A percentile compares a stretch with the other conserved stretches of the same genome.
These are phyloP conservation scores for Collybia sordida DNA, from an alignment of 768 basidiomycete species.

Conservation along the genomic window DNA sequence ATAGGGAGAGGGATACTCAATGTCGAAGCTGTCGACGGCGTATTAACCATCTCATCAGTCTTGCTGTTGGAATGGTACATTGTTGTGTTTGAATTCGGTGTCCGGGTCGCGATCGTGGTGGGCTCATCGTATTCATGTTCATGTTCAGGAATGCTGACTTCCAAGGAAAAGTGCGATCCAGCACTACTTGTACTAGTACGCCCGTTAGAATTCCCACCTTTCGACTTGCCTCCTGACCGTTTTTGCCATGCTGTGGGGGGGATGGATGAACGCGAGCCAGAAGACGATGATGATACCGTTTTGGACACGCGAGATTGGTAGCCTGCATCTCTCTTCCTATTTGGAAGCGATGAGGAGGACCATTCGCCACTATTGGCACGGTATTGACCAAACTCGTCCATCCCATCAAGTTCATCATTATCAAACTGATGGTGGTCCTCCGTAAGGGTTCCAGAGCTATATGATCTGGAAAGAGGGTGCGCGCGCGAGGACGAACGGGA, in stretches of 20 bases:
- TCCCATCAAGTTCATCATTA: background rate
- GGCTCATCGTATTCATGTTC: slow-evolving; percentile 8
- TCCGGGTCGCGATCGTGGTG: slow-evolving; percentile 1
- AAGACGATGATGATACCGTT: background rate
- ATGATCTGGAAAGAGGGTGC: slow-evolving; percentile 33
- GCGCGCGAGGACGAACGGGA: slow-evolving; percentile 22
- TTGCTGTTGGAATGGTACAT: background rate
- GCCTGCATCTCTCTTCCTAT: background rate
- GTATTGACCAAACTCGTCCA: background rate
- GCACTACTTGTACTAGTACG: slow-evolving; percentile 28
- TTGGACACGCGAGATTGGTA: background rate
- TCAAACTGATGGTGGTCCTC: background rate
- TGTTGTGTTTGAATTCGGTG: background rate
- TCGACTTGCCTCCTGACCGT: background rate
- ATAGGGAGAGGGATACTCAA: slow-evolving; percentile 32
- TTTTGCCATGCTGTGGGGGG: slow-evolving; percentile 17
- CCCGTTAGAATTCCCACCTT: slow-evolving; percentile 16
- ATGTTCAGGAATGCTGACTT: slow-evolving; percentile 16
- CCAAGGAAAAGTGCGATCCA: slow-evolving; percentile 24
- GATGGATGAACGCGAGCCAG: slow-evolving; percentile 1
- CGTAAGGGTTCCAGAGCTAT: slow-evolving; percentile 6
- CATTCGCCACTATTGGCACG: background rate
- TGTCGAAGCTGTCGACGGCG: slow-evolving; percentile 33
- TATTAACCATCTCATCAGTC: slow-evolving; percentile 4
- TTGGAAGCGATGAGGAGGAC: slow-evolving; percentile 2